Evolutionary conservation across 345 rosid genomes (phyloP).

Genomic region (Lumnitzera racemosa): DNA sequence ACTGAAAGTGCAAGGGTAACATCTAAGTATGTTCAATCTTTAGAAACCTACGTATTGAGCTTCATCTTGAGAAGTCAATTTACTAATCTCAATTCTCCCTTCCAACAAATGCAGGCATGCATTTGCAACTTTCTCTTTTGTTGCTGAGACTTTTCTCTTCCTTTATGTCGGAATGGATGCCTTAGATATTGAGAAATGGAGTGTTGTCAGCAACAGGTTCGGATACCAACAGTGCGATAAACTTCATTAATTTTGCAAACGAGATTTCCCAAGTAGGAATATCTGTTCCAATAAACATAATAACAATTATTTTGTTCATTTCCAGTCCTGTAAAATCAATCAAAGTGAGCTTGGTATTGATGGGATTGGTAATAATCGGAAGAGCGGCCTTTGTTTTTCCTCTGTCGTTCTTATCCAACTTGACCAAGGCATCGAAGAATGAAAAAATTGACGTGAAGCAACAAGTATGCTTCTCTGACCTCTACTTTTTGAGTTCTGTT

Average conservation of each 20-base stretch:
- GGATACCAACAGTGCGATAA: background rate
- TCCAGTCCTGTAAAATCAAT: conserved; percentile 38
- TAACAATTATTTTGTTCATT: background rate
- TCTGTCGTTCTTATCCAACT: conserved; percentile 37
- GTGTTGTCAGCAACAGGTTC: conserved; percentile 32
- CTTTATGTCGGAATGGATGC: conserved; percentile 54
- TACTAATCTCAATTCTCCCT: too few species aligned
- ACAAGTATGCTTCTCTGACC: conserved; percentile 14
- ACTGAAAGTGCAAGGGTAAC: conserved; percentile 45
- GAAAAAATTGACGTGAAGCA: conserved; percentile 24
- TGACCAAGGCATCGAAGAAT: conserved; percentile 22
- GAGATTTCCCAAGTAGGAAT: background rate
- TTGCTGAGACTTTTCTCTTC: conserved; percentile 46
- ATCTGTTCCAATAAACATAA: background rate
- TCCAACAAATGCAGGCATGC: conserved; percentile 24
- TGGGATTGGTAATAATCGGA: conserved; percentile 33
- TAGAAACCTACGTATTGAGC: too few species aligned
- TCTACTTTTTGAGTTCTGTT: background rate
- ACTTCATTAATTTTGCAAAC: background rate
- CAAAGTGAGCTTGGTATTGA: conserved; percentile 28
- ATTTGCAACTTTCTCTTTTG: conserved; percentile 40
- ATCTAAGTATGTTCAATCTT: conserved; percentile 24
- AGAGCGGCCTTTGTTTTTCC: conserved; percentile 51
- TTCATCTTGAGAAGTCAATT: too few species aligned
- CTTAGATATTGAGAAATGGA: conserved; percentile 46